phyloP scores from a whole-genome alignment of 768 basidiomycete species.

The Suillus ampliporus region DNA sequence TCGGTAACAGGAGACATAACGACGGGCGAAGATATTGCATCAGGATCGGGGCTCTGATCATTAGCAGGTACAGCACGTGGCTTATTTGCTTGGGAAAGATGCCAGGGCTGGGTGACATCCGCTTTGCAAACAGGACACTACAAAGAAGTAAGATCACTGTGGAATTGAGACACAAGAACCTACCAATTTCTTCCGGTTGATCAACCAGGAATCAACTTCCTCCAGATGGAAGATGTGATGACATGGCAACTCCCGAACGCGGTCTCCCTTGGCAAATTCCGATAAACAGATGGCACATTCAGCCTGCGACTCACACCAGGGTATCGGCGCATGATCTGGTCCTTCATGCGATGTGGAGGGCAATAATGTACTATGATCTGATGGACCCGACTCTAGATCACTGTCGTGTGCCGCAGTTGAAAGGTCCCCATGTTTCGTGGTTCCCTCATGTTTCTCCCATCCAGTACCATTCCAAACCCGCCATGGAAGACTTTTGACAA shows the following conservation, averaged over 20 bases:
- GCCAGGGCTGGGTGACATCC: constrained; percentile 78
- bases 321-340: constrained; percentile 41
- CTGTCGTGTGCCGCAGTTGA: constrained; percentile 29
- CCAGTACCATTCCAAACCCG: constrained; percentile 80
- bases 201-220: constrained; percentile 93
- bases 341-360: constrained; percentile 33
- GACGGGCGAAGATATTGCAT: constrained; percentile 18
- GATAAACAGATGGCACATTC: constrained; percentile 96
- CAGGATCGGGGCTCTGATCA: constrained; percentile 5
- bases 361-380: constrained; percentile 25
- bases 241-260: constrained; percentile 90
- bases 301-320: constrained; percentile 81
- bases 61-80: constrained; percentile 11
- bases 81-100: constrained; percentile 27
- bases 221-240: constrained; percentile 94
- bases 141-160: constrained; percentile 14
- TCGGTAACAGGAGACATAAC: constrained; percentile 30
- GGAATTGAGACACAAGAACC: constrained; percentile 34
- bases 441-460: constrained; percentile 76
- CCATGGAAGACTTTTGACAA: constrained; percentile 82
- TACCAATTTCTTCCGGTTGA: constrained; percentile 91
- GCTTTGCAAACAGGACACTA: constrained; percentile 94
- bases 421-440: constrained; percentile 32
- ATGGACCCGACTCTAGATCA: constrained; percentile 46
- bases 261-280: constrained; percentile 85